Conservation (phyloP, 345 rosid species). For the Linum tenue region DNA sequence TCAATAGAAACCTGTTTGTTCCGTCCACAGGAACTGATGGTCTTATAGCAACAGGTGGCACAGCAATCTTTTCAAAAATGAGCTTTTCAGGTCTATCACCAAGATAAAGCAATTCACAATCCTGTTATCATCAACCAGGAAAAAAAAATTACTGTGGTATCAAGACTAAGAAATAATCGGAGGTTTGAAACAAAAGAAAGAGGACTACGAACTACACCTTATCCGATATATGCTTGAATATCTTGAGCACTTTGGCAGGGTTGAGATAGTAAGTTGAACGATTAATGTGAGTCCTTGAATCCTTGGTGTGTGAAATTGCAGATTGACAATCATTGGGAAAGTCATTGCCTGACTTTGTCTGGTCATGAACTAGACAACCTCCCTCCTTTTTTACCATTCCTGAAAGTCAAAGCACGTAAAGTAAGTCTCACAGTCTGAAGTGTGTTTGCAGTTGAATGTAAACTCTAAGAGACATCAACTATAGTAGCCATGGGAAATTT, state of each 20-base stretch:
- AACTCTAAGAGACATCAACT: not conserved
- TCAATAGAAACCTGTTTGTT: constrained; percentile 45
- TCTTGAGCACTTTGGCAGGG: constrained; percentile 49
- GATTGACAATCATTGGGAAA: constrained; percentile 48
- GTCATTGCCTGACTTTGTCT: constrained; percentile 51
- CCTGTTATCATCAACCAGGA: constrained; percentile 34
- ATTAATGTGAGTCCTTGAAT: constrained; percentile 40
- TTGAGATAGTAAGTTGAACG: constrained; percentile 44
- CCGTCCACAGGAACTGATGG: constrained; percentile 83
- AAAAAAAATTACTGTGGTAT: constrained; percentile 3
- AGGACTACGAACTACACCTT: constrained; percentile 40
- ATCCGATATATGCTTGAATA: constrained; percentile 57
- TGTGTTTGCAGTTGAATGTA: not conserved
- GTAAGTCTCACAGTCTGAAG: not conserved
- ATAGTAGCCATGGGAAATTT: not conserved
- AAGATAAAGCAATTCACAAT: constrained; percentile 75
- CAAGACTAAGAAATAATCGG: not conserved
- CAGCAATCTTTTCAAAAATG: constrained; percentile 56
- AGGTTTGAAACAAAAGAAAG: not conserved
- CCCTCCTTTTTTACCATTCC: constrained; percentile 69
- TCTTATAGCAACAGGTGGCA: constrained; percentile 87
- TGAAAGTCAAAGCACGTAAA: constrained; percentile 22
- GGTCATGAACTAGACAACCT: constrained; percentile 57
- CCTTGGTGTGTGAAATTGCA: constrained; percentile 68
- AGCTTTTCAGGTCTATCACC: constrained; percentile 82